Conservation (phyloP, 352 stramenopile genomes). For the Aphanomyces euteiches region DNA sequence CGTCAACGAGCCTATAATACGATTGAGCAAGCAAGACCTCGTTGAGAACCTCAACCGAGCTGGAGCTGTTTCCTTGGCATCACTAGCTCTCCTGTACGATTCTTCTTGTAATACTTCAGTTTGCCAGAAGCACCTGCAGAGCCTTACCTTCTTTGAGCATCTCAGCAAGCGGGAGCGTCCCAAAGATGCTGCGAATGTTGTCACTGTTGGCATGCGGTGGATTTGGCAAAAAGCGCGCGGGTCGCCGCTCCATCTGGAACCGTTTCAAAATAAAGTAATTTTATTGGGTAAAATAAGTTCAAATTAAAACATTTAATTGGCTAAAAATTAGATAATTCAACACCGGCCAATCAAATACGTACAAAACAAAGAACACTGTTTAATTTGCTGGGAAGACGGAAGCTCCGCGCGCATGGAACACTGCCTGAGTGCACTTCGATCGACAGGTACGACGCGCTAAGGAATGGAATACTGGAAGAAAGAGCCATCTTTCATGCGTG, state of each 20-base stretch:
- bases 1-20: neutral
- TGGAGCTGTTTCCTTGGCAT: too few relatives aligned
- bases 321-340: slow-evolving; percentile 24
- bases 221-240: slow-evolving; percentile 16
- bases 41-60: too few relatives aligned
- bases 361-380: slow-evolving; percentile 6
- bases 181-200: slow-evolving; percentile 28
- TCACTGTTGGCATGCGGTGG: slow-evolving; percentile 27
- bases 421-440: slow-evolving; percentile 29
- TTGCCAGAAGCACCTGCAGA: neutral
- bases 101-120: too few relatives aligned
- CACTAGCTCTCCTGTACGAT: too few relatives aligned
- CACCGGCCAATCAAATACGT: slow-evolving; percentile 20
- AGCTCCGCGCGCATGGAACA: slow-evolving; percentile 19
- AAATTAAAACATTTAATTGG: slow-evolving; percentile 17
- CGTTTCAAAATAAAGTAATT: neutral
- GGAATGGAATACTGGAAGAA: too few relatives aligned
- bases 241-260: neutral
- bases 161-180: slow-evolving; percentile 2
- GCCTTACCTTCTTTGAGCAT: slow-evolving; percentile 3
- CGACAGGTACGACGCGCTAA: slow-evolving; percentile 9
- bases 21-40: too few relatives aligned
- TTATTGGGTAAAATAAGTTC: slow-evolving; percentile 6
- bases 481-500: too few relatives aligned
- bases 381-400: neutral